Conservation (phyloP, 495 filamentous ascomycete species). For the Xylaria castorea region DNA sequence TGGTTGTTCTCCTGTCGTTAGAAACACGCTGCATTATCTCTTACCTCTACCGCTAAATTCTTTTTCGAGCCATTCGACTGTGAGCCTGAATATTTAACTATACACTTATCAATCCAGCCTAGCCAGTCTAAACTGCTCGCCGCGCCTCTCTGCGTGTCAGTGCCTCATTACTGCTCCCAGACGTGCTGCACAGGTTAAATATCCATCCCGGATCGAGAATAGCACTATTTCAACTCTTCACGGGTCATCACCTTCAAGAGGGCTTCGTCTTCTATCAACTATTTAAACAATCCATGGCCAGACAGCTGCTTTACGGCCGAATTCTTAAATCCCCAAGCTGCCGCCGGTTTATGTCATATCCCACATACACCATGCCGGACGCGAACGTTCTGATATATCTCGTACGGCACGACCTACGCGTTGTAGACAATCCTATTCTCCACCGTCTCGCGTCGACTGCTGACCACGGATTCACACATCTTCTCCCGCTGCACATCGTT, state of each 20-base stretch:
- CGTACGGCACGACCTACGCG: constrained; percentile 69
- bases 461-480: constrained; percentile 64
- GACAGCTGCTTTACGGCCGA: constrained; percentile 13
- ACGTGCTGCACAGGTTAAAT: not conserved
- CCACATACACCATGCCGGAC: constrained; percentile 39
- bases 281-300: not conserved
- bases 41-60: not conserved
- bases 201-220: not conserved
- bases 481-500: constrained; percentile 71
- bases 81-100: not conserved
- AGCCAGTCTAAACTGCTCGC: not conserved
- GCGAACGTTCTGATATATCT: constrained; percentile 64
- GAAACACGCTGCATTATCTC: not conserved
- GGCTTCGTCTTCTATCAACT: not conserved
- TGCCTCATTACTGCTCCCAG: not conserved
- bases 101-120: not conserved
- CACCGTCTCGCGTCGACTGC: constrained; percentile 55
- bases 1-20: not conserved
- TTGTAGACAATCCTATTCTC: constrained; percentile 72
- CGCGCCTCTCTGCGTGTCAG: not conserved
- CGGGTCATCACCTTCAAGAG: too few relatives aligned
- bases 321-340: constrained; percentile 5
- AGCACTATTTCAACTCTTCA: not conserved
- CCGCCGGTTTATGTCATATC: constrained; percentile 9
- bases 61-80: not conserved